Conservation (phyloP, 805 yeast species). For the Ogataea sp. region DNA sequence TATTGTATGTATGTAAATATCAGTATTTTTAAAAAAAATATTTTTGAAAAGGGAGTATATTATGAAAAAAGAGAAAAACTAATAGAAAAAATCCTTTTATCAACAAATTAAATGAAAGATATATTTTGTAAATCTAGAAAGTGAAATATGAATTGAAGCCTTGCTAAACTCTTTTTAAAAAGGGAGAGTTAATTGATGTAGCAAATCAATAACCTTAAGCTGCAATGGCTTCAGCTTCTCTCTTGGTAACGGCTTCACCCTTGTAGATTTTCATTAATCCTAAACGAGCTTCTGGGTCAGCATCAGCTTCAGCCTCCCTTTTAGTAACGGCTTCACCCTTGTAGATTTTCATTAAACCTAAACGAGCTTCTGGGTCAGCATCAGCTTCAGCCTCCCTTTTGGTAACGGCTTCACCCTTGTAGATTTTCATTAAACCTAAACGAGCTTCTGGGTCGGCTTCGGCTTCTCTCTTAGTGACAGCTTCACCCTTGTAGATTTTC, state of each 20-base stretch:
- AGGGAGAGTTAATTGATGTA: neutral
- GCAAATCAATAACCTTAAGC: neutral
- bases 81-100: too few relatives aligned
- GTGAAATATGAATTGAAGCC: too few relatives aligned
- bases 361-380: constrained; percentile 4
- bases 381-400: constrained; percentile 25
- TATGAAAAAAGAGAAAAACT: too few relatives aligned
- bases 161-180: too few relatives aligned
- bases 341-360: too few relatives aligned
- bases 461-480: constrained; percentile 20
- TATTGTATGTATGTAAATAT: too few relatives aligned
- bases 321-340: constrained; percentile 7
- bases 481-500: constrained; percentile 25
- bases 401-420: constrained; percentile 10
- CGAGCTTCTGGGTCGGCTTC: too few relatives aligned
- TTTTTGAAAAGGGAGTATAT: too few relatives aligned
- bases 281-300: constrained; percentile 6
- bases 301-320: constrained; percentile 12
- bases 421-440: constrained; percentile 7
- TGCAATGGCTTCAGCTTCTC: constrained; percentile 18
- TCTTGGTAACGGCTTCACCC: constrained; percentile 16
- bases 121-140: too few relatives aligned
- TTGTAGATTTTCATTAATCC: constrained; percentile 3
- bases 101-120: too few relatives aligned
- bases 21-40: too few relatives aligned